These are phyloP conservation scores for Toxoplasma gondii DNA, from an alignment of 169 alveolate species.

Conservation along the genomic window DNA sequence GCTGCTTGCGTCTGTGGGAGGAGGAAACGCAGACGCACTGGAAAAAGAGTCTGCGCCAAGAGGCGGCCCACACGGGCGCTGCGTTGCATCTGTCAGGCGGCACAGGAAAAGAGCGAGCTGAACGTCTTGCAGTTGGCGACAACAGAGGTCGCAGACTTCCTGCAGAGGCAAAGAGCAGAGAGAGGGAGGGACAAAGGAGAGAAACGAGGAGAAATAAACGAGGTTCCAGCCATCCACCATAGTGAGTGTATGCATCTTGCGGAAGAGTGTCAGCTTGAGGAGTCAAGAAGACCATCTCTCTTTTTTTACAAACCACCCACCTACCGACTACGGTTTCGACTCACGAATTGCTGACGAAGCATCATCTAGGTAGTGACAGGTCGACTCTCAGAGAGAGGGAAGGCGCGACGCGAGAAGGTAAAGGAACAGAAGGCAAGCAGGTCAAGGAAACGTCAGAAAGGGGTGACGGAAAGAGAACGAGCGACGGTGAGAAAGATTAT, in stretches of 20 bases:
- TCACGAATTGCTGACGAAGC: too few relatives aligned
- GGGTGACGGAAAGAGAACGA: too few relatives aligned
- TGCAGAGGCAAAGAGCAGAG: background rate
- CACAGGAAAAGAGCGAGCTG: constrained; percentile 66
- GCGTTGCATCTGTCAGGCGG: constrained; percentile 21
- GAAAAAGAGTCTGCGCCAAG: background rate
- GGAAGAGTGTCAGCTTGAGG: too few relatives aligned
- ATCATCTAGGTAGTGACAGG: too few relatives aligned
- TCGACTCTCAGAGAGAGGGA: too few relatives aligned
- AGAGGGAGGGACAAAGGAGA: background rate
- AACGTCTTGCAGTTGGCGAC: constrained; percentile 54
- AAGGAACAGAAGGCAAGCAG: too few relatives aligned
- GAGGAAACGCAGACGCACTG: background rate
- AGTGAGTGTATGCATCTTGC: too few relatives aligned
- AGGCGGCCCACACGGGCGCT: background rate
- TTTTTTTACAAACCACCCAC: too few relatives aligned
- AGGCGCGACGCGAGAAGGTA: background rate
- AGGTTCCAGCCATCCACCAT: background rate
- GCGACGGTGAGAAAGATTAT: too few relatives aligned
- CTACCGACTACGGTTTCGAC: too few relatives aligned
- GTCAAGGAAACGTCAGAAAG: too few relatives aligned
- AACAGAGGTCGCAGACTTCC: constrained; percentile 39
- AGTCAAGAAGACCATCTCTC: too few relatives aligned
- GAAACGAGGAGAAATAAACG: background rate
- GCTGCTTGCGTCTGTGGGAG: background rate